These are phyloP conservation scores for Wickerhamomyces sp. DNA, from an alignment of 1,139 yeast genomes.

Conservation along the genomic window DNA sequence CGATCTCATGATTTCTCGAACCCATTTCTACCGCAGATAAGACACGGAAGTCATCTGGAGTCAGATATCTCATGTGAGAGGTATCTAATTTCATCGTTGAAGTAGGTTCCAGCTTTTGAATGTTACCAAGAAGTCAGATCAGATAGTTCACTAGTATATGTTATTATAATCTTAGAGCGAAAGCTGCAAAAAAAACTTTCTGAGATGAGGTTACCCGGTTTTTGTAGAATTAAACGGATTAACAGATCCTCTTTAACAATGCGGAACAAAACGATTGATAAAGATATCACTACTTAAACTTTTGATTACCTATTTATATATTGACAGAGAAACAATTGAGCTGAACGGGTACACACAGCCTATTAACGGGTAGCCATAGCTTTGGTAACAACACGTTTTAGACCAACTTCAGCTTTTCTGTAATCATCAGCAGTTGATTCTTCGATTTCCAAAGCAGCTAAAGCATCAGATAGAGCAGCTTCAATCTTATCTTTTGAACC, in stretches of 20 bases:
- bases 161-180: background rate
- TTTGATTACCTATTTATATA: slow-evolving; percentile 1
- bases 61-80: slow-evolving; percentile 86
- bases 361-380: slow-evolving; percentile 97
- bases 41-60: slow-evolving; percentile 86
- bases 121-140: too few relatives aligned
- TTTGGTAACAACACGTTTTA: slow-evolving; percentile 99
- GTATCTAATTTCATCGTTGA: slow-evolving; percentile 80
- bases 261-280: background rate
- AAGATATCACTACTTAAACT: background rate
- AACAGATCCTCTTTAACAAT: background rate
- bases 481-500: slow-evolving; percentile 97
- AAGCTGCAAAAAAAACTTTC: background rate
- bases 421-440: slow-evolving; percentile 94
- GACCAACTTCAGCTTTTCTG: slow-evolving; percentile 99
- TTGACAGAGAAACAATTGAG: background rate
- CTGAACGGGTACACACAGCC: background rate
- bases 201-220: slow-evolving; percentile 12
- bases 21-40: slow-evolving; percentile 89
- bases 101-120: background rate
- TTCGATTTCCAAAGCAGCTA: slow-evolving; percentile 96
- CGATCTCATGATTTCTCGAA: slow-evolving; percentile 88
- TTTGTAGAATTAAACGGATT: background rate
- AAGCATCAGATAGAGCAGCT: slow-evolving; percentile 97
- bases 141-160: too few relatives aligned